Base-by-base conservation (phyloP, 805 yeast genomes). In the Wickerhamomyces sydowiorum region DNA sequence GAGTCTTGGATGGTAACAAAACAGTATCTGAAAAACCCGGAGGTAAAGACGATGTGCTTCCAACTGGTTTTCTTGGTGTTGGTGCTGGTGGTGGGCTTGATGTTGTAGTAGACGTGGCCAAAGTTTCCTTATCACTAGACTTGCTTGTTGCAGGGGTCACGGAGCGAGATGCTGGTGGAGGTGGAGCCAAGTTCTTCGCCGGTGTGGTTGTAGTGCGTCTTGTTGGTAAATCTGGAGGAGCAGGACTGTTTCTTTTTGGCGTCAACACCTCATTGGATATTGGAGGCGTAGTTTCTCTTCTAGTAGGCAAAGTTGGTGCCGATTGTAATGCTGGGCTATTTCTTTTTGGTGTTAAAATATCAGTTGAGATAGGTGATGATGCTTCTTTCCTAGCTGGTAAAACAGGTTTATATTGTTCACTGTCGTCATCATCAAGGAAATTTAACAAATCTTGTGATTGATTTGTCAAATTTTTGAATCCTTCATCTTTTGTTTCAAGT, bases 1-100 rank as follows among this genome's bases (percentile, higher is more conserved):
- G 55, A 13, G 51, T 42, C 2, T 54, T 46, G 15, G 56, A 50
- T 21, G 70, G 70, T 4, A 61, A 59, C 35, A 67, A 44, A 7
- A 67, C 47, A 4, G 55, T 29, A 20, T 57, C 64, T 25, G 58
- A 54, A 36, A 59, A 65, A 0, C 71, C 70, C 7, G 71, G 72
- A 23, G 71, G 71, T 5, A 64, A 53, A n/a, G 35, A 19, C 8
- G 32, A 17, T 5, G 10, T n/a, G 15, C 17, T 28, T 1, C 47
- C 22, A 14, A 49, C 27, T 3, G 53, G 40, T 39, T 58, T 61
- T 35, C 66, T 53, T 18, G 66, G 54, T 7, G 56, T 54, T 10
- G 65, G 64, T 3, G 52, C 57, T 14, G 63, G 56, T 22, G 67
- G 65, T 6, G 60, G 58, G 18, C 38, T 38, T 3, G 47, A 8